Percentiles rank a stretch among this genome's conserved stretches.
phyloP scores from a whole-genome alignment of 2,329 filamentous ascomycete genomes.

The Hymenoscyphus repandus region DNA sequence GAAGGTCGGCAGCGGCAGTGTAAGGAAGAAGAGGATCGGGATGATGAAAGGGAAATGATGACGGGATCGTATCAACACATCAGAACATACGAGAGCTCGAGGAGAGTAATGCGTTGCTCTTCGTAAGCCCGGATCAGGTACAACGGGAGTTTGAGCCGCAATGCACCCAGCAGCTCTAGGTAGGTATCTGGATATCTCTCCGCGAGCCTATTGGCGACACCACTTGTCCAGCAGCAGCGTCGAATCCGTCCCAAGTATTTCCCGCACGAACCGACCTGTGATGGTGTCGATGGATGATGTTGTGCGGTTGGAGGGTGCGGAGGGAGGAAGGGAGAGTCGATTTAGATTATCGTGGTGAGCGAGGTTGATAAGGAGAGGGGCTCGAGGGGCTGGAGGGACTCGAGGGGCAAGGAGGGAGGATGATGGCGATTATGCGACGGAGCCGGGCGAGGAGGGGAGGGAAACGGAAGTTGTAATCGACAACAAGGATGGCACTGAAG shows the following conservation, averaged over 20 bases:
- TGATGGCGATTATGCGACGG: constrained; percentile 17
- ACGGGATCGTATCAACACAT: constrained; percentile 17
- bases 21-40: background rate
- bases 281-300: no score
- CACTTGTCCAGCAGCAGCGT: constrained; percentile 17
- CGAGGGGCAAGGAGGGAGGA: background rate
- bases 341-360: background rate
- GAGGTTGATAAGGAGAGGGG: constrained; percentile 21
- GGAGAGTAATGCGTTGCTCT: background rate
- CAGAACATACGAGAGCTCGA: constrained; percentile 20
- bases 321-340: background rate
- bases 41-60: constrained; percentile 15
- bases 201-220: constrained; percentile 8
- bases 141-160: constrained; percentile 15
- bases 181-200: background rate
- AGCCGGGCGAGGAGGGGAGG: background rate
- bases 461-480: background rate
- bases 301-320: background rate
- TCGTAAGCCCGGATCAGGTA: constrained; percentile 16
- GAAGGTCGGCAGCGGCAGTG: constrained; percentile 2
- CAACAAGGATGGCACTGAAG: background rate
- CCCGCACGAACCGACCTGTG: no score
- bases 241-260: background rate
- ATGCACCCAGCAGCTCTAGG: constrained; percentile 6
- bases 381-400: background rate